These are phyloP conservation scores for Pseudocercospora eumusae DNA, from an alignment of 2,329 filamentous ascomycete species.

Conservation along the genomic window DNA sequence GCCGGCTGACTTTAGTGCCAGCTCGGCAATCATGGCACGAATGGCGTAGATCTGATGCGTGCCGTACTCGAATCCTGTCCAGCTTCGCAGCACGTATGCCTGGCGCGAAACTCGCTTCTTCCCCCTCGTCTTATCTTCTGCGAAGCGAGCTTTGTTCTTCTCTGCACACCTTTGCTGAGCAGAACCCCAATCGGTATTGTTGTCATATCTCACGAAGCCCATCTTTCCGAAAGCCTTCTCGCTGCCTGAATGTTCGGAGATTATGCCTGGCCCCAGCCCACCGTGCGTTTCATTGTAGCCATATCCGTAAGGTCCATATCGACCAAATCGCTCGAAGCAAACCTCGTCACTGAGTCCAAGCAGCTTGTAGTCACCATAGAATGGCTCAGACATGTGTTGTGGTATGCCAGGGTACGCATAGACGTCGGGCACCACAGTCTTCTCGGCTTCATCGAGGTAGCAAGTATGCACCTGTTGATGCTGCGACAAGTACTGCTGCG, in stretches of 20 bases:
- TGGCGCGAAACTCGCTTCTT: constrained; percentile 59
- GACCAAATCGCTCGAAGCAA: constrained; percentile 55
- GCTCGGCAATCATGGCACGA: constrained; percentile 79
- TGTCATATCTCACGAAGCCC: constrained; percentile 49
- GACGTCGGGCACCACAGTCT: constrained; percentile 59
- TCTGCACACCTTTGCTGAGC: constrained; percentile 52
- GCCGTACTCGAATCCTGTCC: constrained; percentile 77
- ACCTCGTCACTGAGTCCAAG: constrained; percentile 51
- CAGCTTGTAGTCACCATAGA: constrained; percentile 52
- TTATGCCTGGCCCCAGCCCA: constrained; percentile 49
- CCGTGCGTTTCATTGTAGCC: constrained; percentile 50
- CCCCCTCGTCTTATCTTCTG: constrained; percentile 34
- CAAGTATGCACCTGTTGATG: constrained; percentile 61
- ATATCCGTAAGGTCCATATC: constrained; percentile 54
- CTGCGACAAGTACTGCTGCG: constrained; percentile 48
- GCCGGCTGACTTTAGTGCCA: constrained; percentile 76
- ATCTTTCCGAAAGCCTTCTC: constrained; percentile 52
- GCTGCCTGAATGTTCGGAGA: constrained; percentile 46
- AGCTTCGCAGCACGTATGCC: constrained; percentile 81
- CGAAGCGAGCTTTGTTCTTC: constrained; percentile 53
- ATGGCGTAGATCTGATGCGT: constrained; percentile 79
- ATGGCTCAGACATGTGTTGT: constrained; percentile 51
- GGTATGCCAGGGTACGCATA: constrained; percentile 63
- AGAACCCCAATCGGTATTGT: constrained; percentile 51
- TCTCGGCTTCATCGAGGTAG: constrained; percentile 63